Percentiles rank a stretch among this genome's conserved stretches.
Evolutionary conservation across 75 land plant genomes (phyloP).

Genomic region (Sequoiadendron giganteum): DNA sequence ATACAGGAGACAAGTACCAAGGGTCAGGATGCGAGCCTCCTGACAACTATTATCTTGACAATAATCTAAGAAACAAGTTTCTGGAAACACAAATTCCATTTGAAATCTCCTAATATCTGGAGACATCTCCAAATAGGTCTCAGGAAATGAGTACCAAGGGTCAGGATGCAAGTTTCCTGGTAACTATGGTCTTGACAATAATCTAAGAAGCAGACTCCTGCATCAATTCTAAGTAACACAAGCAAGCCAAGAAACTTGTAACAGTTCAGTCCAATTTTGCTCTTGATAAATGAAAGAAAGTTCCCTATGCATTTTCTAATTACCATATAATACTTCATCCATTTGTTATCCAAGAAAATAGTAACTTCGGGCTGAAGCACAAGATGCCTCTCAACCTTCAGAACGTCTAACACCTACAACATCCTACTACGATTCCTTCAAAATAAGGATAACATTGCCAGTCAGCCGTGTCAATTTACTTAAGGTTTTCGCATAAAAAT

Average conservation of each 20-base stretch:
- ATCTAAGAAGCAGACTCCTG: not conserved
- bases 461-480: not conserved
- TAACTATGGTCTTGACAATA: not conserved
- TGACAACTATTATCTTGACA: too few species aligned
- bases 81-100: too few species aligned
- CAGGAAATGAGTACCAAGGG: too few species aligned
- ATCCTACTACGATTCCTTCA: not conserved
- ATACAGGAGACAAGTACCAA: too few species aligned
- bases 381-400: not conserved
- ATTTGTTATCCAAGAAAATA: not conserved
- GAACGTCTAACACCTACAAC: not conserved
- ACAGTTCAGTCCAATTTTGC: not conserved
- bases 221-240: not conserved
- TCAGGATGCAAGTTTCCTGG: too few species aligned
- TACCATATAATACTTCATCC: not conserved
- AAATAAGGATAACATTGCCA: not conserved
- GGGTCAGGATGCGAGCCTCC: too few species aligned
- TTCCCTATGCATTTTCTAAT: not conserved
- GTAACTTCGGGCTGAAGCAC: not conserved
- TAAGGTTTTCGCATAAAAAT: not conserved
- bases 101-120: too few species aligned
- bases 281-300: not conserved
- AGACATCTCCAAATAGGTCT: too few species aligned
- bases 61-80: too few species aligned
- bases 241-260: not conserved